Conservation (phyloP, 108 stramenopile species). For the Pelagomonas calceolata region DNA sequence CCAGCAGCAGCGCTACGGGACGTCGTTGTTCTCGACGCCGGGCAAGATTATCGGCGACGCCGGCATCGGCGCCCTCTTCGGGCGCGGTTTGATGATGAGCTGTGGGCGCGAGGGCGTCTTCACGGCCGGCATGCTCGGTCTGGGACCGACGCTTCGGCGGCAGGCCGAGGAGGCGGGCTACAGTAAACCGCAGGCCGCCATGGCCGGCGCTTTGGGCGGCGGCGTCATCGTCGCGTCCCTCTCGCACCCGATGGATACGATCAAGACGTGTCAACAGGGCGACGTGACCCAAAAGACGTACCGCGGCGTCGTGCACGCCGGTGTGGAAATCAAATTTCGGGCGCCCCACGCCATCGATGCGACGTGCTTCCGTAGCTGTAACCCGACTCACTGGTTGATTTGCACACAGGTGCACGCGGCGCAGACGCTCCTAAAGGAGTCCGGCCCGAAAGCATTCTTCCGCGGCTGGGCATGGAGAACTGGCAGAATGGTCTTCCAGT, state of each 20-base stretch:
- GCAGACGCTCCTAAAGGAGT: neutral
- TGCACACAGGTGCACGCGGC: too few species aligned
- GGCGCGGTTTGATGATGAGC: neutral
- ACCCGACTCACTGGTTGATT: too few species aligned
- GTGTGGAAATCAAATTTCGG: too few species aligned
- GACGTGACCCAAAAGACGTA: neutral
- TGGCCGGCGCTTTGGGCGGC: neutral
- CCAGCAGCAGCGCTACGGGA: conserved; percentile 13
- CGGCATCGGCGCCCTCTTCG: neutral
- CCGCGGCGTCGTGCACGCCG: neutral
- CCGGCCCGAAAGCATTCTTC: conserved; percentile 1
- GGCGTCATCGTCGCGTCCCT: conserved; percentile 9
- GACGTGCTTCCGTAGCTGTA: too few species aligned
- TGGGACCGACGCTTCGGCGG: neutral
- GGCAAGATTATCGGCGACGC: neutral
- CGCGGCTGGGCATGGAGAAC: conserved; percentile 2
- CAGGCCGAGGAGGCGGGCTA: neutral
- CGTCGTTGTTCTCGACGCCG: neutral
- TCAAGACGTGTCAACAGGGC: conserved; percentile 9
- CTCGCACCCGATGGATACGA: conserved; percentile 13
- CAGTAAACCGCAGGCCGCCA: neutral
- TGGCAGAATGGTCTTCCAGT: conserved; percentile 2
- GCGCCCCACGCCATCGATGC: too few species aligned
- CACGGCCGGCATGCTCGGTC: conserved; percentile 5
- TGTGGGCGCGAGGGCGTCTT: conserved; percentile 12